Evolutionary conservation across 805 yeast genomes (phyloP).

Genomic region (Metschnikowia arizonensis): DNA sequence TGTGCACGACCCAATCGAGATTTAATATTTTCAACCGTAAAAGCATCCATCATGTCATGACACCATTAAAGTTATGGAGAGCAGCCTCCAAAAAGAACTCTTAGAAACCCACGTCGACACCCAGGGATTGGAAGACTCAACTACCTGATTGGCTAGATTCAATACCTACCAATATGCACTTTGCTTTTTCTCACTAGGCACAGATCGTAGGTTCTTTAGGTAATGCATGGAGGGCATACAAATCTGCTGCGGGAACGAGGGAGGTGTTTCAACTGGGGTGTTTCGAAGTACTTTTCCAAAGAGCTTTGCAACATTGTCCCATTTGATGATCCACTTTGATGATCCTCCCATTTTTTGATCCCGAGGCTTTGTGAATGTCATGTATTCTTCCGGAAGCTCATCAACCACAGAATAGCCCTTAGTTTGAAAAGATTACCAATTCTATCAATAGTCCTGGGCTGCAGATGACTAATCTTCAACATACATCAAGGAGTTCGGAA

Average conservation of each 20-base stretch:
- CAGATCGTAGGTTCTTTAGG: slow-evolving; percentile 23
- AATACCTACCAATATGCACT: slow-evolving; percentile 38
- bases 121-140: slow-evolving; percentile 32
- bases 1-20: too few species aligned
- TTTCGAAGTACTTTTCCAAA: slow-evolving; percentile 5
- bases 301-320: slow-evolving; percentile 7
- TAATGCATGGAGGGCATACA: slow-evolving; percentile 26
- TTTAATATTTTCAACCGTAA: too few species aligned
- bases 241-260: slow-evolving; percentile 5
- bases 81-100: slow-evolving; percentile 46
- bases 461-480: too few species aligned
- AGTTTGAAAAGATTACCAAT: too few species aligned
- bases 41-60: too few species aligned
- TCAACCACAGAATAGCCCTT: too few species aligned
- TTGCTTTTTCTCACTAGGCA: slow-evolving; percentile 24
- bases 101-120: slow-evolving; percentile 48
- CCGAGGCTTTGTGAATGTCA: not conserved
- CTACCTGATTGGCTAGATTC: slow-evolving; percentile 21
- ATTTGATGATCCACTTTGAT: too few species aligned
- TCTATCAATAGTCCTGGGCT: too few species aligned
- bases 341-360: slow-evolving; percentile 2
- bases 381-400: slow-evolving; percentile 33
- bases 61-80: not conserved
- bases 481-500: too few species aligned
- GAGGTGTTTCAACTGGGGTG: not conserved